A percentile compares a stretch with the other conserved stretches of the same genome.
Conservation (phyloP, 2,329 filamentous ascomycete genomes). For the Delphinella strobiligena region DNA sequence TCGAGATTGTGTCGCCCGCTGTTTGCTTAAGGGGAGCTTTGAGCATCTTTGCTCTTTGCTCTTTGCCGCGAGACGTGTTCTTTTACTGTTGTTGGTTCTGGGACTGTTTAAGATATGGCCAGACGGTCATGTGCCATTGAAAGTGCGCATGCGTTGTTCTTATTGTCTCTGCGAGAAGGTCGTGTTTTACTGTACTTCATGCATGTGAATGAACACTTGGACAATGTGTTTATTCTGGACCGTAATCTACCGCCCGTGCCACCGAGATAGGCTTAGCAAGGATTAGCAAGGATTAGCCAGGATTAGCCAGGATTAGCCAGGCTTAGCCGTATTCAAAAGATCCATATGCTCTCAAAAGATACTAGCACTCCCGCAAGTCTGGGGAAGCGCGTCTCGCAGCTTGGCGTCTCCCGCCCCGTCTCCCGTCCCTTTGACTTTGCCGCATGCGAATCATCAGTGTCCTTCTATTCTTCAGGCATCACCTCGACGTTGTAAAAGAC, state of each 20-base stretch:
- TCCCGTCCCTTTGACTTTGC: no score
- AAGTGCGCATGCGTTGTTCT: no score
- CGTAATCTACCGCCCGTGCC: background rate
- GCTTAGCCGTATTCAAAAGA: background rate
- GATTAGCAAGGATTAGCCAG: background rate
- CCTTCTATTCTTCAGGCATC: background rate
- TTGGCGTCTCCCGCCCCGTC: no score
- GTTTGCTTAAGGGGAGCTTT: conserved; percentile 88
- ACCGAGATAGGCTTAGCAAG: background rate
- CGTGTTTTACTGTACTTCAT: no score
- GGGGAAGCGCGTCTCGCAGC: no score
- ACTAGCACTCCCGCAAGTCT: no score
- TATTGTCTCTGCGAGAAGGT: no score
- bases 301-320: background rate
- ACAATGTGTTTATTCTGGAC: background rate
- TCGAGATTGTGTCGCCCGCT: conserved; percentile 85
- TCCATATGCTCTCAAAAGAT: no score
- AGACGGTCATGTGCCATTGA: background rate
- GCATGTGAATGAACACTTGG: no score
- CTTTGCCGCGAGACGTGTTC: no score
- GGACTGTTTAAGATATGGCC: no score
- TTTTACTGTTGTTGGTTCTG: no score
- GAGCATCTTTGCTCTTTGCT: conserved; percentile 31
- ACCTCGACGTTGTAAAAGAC: background rate
- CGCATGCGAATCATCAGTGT: background rate